Conservation (phyloP, 2,329 filamentous ascomycete species). For the Apiospora aurea region DNA sequence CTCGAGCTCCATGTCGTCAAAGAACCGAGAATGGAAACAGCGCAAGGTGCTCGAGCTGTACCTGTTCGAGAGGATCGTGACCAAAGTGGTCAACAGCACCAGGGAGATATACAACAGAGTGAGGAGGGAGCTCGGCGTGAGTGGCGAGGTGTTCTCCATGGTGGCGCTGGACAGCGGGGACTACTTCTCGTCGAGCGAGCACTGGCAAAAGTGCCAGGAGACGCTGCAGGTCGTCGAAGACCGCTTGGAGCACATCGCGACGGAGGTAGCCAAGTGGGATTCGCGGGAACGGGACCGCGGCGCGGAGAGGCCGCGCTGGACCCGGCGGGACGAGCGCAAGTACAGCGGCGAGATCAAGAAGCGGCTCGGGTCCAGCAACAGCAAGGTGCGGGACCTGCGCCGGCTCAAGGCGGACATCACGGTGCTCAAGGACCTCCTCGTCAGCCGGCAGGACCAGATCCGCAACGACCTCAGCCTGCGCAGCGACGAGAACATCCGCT, state of each 20-base stretch:
- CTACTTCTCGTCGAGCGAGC: slow-evolving; percentile 24
- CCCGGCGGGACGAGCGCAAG: slow-evolving; percentile 41
- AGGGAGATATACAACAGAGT: slow-evolving; percentile 21
- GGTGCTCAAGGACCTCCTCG: slow-evolving; percentile 15
- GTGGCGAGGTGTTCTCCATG: background rate
- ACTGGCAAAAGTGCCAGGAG: slow-evolving; percentile 33
- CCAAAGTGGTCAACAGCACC: slow-evolving; percentile 21
- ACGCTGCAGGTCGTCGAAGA: slow-evolving; percentile 34
- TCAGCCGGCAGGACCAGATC: slow-evolving; percentile 24
- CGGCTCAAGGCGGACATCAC: slow-evolving; percentile 12
- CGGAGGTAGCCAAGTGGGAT: slow-evolving; percentile 36
- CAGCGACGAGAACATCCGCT: slow-evolving; percentile 39
- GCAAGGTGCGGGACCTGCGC: slow-evolving; percentile 22
- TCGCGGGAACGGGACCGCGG: slow-evolving; percentile 37
- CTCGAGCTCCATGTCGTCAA: background rate
- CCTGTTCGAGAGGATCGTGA: slow-evolving; percentile 33
- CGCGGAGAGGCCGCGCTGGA: slow-evolving; percentile 41
- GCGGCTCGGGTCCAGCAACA: slow-evolving; percentile 19
- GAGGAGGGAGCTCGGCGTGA: slow-evolving; percentile 6
- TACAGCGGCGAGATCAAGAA: slow-evolving; percentile 34
- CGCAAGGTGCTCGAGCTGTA: slow-evolving; percentile 41
- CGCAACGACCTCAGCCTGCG: slow-evolving; percentile 29
- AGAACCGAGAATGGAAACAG: slow-evolving; percentile 33
- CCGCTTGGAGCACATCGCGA: slow-evolving; percentile 31
- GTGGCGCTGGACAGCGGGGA: slow-evolving; percentile 23